Evolutionary conservation across 2,329 filamentous ascomycete species (phyloP).

Genomic region (Zymoseptoria crescenta): DNA sequence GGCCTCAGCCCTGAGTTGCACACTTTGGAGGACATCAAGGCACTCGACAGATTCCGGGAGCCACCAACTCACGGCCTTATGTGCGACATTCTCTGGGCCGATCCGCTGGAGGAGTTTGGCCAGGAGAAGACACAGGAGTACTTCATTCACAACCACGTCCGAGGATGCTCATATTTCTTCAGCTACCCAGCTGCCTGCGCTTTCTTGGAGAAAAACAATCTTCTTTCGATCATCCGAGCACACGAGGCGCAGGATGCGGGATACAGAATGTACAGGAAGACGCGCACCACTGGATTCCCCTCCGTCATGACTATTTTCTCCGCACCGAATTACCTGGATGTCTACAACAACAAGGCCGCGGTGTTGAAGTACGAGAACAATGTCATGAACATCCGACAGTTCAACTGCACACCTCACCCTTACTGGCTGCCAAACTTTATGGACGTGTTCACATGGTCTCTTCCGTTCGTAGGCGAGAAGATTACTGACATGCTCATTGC

Average conservation of each 20-base stretch:
- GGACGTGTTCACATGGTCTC: constrained; percentile 99
- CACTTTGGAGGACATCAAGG: constrained; percentile 88
- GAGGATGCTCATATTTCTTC: constrained; percentile 98
- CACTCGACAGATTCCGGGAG: constrained; percentile 97
- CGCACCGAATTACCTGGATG: constrained; percentile 94
- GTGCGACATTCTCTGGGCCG: constrained; percentile 99
- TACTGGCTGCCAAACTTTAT: constrained; percentile 99
- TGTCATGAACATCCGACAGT: constrained; percentile 99
- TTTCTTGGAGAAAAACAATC: constrained; percentile 97
- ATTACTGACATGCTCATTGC: constrained; percentile 98
- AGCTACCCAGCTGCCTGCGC: constrained; percentile 95
- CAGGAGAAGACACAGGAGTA: constrained; percentile 98
- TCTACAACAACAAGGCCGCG: constrained; percentile 99
- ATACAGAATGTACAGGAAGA: constrained; percentile 99
- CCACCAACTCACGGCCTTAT: constrained; percentile 95
- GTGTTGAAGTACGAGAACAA: constrained; percentile 99
- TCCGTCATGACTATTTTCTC: constrained; percentile 99
- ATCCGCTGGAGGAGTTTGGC: constrained; percentile 95
- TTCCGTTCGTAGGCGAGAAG: constrained; percentile 98
- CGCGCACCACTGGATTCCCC: constrained; percentile 91
- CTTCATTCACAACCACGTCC: constrained; percentile 96
- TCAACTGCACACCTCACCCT: constrained; percentile 98
- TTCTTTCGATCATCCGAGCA: constrained; percentile 91
- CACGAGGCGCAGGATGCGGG: constrained; percentile 98
- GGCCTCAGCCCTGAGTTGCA: constrained; percentile 93